Evolutionary conservation across 2,329 filamentous ascomycete genomes (phyloP).

Genomic region (Byssochlamys sp.): DNA sequence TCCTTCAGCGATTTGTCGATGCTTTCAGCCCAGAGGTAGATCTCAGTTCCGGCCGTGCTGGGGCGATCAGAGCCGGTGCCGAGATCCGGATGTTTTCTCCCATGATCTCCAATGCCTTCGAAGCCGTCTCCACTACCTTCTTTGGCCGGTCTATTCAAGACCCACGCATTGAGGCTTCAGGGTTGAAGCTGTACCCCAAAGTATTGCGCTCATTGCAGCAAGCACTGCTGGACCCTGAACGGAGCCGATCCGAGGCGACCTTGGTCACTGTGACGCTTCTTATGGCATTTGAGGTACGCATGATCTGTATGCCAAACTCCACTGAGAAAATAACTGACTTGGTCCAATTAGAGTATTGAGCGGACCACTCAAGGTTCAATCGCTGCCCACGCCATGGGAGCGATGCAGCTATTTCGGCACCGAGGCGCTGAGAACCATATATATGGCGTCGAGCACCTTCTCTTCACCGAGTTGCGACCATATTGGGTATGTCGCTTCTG

Average conservation of each 20-base stretch:
- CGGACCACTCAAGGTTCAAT: slow-evolving; percentile 25
- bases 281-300: slow-evolving; percentile 27
- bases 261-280: slow-evolving; percentile 30
- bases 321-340: slow-evolving; percentile 1
- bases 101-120: slow-evolving; percentile 27
- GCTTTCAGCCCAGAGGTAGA: slow-evolving; percentile 32
- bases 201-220: slow-evolving; percentile 29
- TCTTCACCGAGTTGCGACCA: slow-evolving; percentile 30
- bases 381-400: slow-evolving; percentile 25
- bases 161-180: slow-evolving; percentile 23
- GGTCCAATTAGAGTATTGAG: slow-evolving; percentile 22
- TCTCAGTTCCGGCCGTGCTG: slow-evolving; percentile 23
- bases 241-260: slow-evolving; percentile 28
- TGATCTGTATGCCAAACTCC: not conserved
- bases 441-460: slow-evolving; percentile 29
- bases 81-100: slow-evolving; percentile 33
- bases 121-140: slow-evolving; percentile 30
- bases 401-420: slow-evolving; percentile 28
- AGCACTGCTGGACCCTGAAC: slow-evolving; percentile 26
- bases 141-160: slow-evolving; percentile 29
- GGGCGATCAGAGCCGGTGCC: slow-evolving; percentile 27
- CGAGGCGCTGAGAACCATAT: slow-evolving; percentile 32
- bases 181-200: slow-evolving; percentile 24
- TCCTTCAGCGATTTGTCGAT: slow-evolving; percentile 31
- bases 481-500: slow-evolving; percentile 23